A percentile compares a stretch with the other conserved stretches of the same genome.
Conservation (phyloP, 2,329 filamentous ascomycete species). For the Arthrobotrys musiformis region DNA sequence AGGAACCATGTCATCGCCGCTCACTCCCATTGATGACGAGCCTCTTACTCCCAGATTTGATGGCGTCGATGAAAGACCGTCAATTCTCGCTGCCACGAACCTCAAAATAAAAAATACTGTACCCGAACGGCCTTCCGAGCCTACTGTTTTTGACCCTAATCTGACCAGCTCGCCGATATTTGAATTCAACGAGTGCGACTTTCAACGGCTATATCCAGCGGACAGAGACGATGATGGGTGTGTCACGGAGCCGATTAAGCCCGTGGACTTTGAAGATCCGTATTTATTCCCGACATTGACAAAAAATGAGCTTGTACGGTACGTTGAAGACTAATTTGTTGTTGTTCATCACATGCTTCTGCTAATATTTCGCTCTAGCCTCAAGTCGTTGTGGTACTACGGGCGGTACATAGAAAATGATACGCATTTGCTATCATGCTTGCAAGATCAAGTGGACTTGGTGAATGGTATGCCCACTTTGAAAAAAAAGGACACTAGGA, state of each 20-base stretch:
- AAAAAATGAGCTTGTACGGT: constrained; percentile 62
- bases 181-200: constrained; percentile 27
- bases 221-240: constrained; percentile 18
- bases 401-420: constrained; percentile 63
- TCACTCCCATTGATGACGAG: background rate
- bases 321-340: background rate
- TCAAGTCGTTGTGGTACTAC: constrained; percentile 65
- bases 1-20: background rate
- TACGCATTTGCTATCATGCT: constrained; percentile 62
- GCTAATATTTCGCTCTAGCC: background rate
- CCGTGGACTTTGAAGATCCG: constrained; percentile 56
- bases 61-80: constrained; percentile 5
- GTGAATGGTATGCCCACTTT: constrained; percentile 52
- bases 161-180: constrained; percentile 38
- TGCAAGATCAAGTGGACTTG: constrained; percentile 64
- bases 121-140: constrained; percentile 31
- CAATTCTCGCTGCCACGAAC: constrained; percentile 10
- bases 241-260: constrained; percentile 44
- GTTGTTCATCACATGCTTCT: background rate
- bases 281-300: constrained; percentile 62
- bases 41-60: background rate
- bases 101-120: constrained; percentile 22
- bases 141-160: constrained; percentile 30
- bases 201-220: constrained; percentile 17
- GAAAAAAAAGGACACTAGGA: background rate